Percentiles rank a stretch among this genome's conserved stretches.
Conservation (phyloP, 1,139 yeast species). For the Yamadazyma membranifaciens region DNA sequence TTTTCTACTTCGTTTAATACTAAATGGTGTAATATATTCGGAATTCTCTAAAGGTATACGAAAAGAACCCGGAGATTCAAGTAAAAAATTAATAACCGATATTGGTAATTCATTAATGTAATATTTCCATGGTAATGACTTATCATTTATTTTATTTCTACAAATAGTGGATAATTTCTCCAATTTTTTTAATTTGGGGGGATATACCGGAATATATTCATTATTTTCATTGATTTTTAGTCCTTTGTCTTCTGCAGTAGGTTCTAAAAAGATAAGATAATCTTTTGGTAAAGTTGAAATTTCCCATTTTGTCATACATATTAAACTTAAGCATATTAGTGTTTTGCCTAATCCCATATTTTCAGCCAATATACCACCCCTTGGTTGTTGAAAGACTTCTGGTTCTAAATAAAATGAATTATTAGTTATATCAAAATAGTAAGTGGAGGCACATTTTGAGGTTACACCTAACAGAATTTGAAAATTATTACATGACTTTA, state of each 20-base stretch:
- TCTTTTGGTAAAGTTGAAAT: slow-evolving; percentile 45
- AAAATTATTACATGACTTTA: slow-evolving; percentile 21
- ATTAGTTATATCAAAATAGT: slow-evolving; percentile 35
- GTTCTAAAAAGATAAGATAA: slow-evolving; percentile 17
- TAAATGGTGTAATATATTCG: slow-evolving; percentile 21
- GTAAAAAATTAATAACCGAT: slow-evolving; percentile 35
- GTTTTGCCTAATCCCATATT: slow-evolving; percentile 81
- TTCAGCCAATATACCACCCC: slow-evolving; percentile 72
- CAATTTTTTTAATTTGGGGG: slow-evolving; percentile 3
- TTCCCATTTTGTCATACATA: slow-evolving; percentile 55
- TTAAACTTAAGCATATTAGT: slow-evolving; percentile 59
- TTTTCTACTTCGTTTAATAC: slow-evolving; percentile 19
- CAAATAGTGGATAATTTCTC: slow-evolving; percentile 25
- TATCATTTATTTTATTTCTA: slow-evolving; percentile 36
- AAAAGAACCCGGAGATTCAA: slow-evolving; percentile 44
- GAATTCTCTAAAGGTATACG: slow-evolving; percentile 26
- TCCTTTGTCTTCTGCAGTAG: slow-evolving; percentile 12
- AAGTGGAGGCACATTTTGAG: slow-evolving; percentile 5
- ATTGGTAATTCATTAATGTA: slow-evolving; percentile 44
- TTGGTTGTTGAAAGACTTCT: slow-evolving; percentile 42
- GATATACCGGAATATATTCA: slow-evolving; percentile 2
- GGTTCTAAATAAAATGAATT: slow-evolving; percentile 32
- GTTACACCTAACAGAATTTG: not conserved
- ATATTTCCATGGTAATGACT: slow-evolving; percentile 59
- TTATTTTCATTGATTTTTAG: slow-evolving; percentile 6